Evolutionary conservation across 768 basidiomycete genomes (phyloP).

Genomic region (Clitopilus hobsonii): DNA sequence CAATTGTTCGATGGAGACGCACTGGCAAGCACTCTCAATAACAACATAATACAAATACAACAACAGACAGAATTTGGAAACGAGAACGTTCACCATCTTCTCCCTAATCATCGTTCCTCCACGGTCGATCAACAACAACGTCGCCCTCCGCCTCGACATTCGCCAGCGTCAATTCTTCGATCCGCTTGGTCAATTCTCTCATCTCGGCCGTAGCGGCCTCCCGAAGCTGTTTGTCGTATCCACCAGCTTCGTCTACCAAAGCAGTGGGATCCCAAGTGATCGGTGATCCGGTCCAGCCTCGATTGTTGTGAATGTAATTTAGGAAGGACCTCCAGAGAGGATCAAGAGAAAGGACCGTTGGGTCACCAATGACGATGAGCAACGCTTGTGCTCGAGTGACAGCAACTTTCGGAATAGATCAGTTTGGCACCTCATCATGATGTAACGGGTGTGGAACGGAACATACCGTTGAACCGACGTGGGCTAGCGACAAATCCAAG

Average conservation of each 20-base stretch:
- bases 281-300: conserved; percentile 48
- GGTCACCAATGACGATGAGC: conserved; percentile 60
- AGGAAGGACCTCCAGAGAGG: conserved; percentile 58
- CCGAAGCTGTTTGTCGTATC: conserved; percentile 16
- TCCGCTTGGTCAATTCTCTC: conserved; percentile 25
- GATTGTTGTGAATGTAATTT: conserved; percentile 43
- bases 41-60: too few relatives aligned
- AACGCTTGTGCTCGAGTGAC: conserved; percentile 63
- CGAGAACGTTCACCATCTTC: too few relatives aligned
- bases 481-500: conserved; percentile 55
- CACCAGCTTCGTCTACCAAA: conserved; percentile 15
- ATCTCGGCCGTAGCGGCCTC: conserved; percentile 24
- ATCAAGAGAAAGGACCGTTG: conserved; percentile 51
- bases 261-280: conserved; percentile 30
- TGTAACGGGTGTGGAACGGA: too few relatives aligned
- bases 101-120: conserved; percentile 14
- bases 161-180: conserved; percentile 20
- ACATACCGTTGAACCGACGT: conserved; percentile 54
- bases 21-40: too few relatives aligned
- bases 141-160: conserved; percentile 12
- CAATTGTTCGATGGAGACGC: too few relatives aligned
- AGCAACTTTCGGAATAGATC: conserved; percentile 37
- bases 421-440: not conserved
- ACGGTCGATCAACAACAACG: conserved; percentile 16
- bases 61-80: too few relatives aligned